A percentile compares a stretch with the other conserved stretches of the same genome.
phyloP scores from a whole-genome alignment of 345 rosid species.

The Salix brachista region DNA sequence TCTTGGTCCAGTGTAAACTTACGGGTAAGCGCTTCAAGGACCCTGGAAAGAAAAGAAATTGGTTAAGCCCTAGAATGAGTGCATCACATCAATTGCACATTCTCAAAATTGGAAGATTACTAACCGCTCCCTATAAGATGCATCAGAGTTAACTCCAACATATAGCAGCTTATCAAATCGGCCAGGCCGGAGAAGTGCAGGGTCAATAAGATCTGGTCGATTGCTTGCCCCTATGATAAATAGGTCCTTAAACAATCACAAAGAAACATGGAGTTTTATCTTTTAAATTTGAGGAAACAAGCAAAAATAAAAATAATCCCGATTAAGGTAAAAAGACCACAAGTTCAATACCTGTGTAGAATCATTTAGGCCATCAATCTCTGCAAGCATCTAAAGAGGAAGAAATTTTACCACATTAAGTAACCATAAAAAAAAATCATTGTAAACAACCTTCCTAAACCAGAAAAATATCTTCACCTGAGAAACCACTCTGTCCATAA shows the following conservation, averaged over 20 bases:
- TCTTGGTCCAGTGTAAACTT: slow-evolving; percentile 77
- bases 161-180: slow-evolving; percentile 93
- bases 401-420: slow-evolving; percentile 11
- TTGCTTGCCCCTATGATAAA: slow-evolving; percentile 98
- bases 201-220: slow-evolving; percentile 92
- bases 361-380: slow-evolving; percentile 91
- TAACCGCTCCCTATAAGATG: slow-evolving; percentile 84
- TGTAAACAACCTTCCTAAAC: slow-evolving; percentile 2
- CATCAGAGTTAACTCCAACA: slow-evolving; percentile 88
- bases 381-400: slow-evolving; percentile 79
- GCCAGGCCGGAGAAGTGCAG: slow-evolving; percentile 96
- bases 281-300: slow-evolving; percentile 6
- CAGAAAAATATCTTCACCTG: slow-evolving; percentile 46
- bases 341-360: slow-evolving; percentile 55
- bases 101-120: slow-evolving; percentile 10
- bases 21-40: slow-evolving; percentile 91
- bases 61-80: slow-evolving; percentile 1
- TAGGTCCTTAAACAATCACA: slow-evolving; percentile 48
- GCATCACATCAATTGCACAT: background rate
- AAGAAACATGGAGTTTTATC: background rate
- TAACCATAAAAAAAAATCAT: background rate
- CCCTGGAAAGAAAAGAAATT: slow-evolving; percentile 42
- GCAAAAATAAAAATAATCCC: background rate
- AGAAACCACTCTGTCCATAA: slow-evolving; percentile 98
- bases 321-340: background rate